These are phyloP conservation scores for Kodamaea kaohsiungensis DNA, from an alignment of 805 yeast genomes.

Conservation along the genomic window DNA sequence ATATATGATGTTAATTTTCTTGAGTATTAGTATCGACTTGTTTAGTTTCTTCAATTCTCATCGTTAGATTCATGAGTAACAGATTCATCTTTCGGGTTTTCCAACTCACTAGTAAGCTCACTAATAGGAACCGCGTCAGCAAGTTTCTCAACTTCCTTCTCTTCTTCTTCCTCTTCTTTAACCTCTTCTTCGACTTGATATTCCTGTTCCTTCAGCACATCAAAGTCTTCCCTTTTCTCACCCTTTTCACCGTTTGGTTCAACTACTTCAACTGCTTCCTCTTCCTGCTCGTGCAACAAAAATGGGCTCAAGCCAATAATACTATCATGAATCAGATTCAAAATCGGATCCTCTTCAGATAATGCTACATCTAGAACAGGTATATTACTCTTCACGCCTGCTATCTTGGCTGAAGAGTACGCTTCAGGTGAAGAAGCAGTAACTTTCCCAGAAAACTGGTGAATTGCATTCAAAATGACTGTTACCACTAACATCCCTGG, in stretches of 20 bases:
- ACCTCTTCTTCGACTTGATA: not conserved
- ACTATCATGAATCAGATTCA: not conserved
- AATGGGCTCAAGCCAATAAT: not conserved
- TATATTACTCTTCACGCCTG: not conserved
- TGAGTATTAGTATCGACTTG: too few species aligned
- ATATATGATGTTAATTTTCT: too few species aligned
- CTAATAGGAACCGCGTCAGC: too few species aligned
- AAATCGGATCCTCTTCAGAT: not conserved
- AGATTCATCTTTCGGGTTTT: too few species aligned
- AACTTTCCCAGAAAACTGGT: not conserved
- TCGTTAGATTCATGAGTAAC: too few species aligned
- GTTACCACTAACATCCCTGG: not conserved
- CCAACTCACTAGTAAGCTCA: too few species aligned
- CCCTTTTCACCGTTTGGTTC: not conserved
- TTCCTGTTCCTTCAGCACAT: not conserved
- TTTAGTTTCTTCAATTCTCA: too few species aligned
- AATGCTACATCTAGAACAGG: not conserved
- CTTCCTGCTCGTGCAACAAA: not conserved
- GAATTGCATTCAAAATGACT: not conserved
- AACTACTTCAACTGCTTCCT: not conserved
- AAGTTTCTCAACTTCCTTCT: too few species aligned
- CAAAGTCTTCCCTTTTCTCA: too few species aligned
- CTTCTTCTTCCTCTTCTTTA: not conserved
- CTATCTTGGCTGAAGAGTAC: slow-evolving; percentile 4
- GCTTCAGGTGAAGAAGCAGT: not conserved